Percentiles rank a stretch among this genome's conserved stretches.
Conservation (phyloP, 257 asterid species). For the Solanum medicagineum region DNA sequence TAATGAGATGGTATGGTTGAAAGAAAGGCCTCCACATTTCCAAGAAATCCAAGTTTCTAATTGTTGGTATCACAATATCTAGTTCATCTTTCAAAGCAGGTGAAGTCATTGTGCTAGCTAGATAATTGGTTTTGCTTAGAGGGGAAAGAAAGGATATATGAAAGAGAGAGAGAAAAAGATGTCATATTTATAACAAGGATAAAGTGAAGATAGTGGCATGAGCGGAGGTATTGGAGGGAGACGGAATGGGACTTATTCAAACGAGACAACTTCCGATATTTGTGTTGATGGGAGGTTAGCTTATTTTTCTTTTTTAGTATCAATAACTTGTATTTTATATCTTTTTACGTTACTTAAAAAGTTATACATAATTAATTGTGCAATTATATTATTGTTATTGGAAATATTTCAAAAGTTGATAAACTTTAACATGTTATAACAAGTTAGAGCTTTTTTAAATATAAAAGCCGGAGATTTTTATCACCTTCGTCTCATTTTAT, state of each 20-base stretch:
- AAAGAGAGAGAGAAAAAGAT: neutral
- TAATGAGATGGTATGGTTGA: constrained; percentile 4
- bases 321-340: neutral
- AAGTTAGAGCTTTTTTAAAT: neutral
- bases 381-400: neutral
- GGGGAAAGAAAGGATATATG: neutral
- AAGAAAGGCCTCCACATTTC: constrained; percentile 9
- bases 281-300: neutral
- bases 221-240: neutral
- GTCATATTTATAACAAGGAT: neutral
- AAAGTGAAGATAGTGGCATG: neutral
- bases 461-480: neutral
- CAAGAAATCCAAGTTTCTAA: constrained; percentile 5
- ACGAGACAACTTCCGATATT: neutral
- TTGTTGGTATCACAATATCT: constrained; percentile 3
- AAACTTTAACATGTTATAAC: neutral
- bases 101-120: neutral
- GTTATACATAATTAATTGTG: neutral
- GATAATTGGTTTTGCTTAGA: too few species aligned
- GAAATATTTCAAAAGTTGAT: neutral
- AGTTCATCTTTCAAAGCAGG: constrained; percentile 7
- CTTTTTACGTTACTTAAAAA: neutral
- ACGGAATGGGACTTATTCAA: neutral
- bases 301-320: neutral
- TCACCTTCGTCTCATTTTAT: neutral